A percentile compares a stretch with the other conserved stretches of the same genome.
Conservation (phyloP, 2,329 filamentous ascomycete species). For the Aspergillus fructus region DNA sequence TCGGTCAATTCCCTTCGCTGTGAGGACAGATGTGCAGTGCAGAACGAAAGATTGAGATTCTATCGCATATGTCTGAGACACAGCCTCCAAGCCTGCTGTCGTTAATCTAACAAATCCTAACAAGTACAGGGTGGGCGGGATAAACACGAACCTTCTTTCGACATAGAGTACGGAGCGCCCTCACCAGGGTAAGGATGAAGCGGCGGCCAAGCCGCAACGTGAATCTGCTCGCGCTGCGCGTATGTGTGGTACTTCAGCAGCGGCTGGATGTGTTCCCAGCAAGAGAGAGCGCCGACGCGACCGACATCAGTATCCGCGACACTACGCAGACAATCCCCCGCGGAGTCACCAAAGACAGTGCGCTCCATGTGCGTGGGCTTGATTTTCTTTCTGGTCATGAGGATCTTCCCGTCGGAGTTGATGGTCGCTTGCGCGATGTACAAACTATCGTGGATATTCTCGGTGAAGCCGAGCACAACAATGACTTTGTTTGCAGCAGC, state of each 20-base stretch:
- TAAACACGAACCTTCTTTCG: neutral
- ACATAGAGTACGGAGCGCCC: neutral
- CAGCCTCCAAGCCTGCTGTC: slow-evolving; percentile 32
- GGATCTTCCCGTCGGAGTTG: slow-evolving; percentile 40
- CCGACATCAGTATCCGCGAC: slow-evolving; percentile 43
- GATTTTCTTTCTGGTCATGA: slow-evolving; percentile 48
- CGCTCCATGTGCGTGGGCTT: slow-evolving; percentile 57
- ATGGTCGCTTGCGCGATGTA: slow-evolving; percentile 52
- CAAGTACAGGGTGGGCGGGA: too few relatives aligned
- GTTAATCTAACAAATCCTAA: neutral
- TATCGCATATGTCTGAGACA: slow-evolving; percentile 57
- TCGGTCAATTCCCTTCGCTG: slow-evolving; percentile 42
- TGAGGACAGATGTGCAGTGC: slow-evolving; percentile 51
- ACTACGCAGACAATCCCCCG: slow-evolving; percentile 38
- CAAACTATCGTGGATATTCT: slow-evolving; percentile 37
- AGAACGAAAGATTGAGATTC: slow-evolving; percentile 58
- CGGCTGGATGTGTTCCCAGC: slow-evolving; percentile 55
- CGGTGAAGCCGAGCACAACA: slow-evolving; percentile 48
- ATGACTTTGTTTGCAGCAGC: slow-evolving; percentile 41
- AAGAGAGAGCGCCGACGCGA: slow-evolving; percentile 46
- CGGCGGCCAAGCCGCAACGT: slow-evolving; percentile 51
- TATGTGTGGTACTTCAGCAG: slow-evolving; percentile 51
- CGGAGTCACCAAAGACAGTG: slow-evolving; percentile 51
- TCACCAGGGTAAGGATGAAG: slow-evolving; percentile 8
- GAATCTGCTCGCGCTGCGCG: slow-evolving; percentile 47